These are phyloP conservation scores for Drechslerella dactyloides DNA, from an alignment of 2,329 filamentous ascomycete genomes.

Conservation along the genomic window DNA sequence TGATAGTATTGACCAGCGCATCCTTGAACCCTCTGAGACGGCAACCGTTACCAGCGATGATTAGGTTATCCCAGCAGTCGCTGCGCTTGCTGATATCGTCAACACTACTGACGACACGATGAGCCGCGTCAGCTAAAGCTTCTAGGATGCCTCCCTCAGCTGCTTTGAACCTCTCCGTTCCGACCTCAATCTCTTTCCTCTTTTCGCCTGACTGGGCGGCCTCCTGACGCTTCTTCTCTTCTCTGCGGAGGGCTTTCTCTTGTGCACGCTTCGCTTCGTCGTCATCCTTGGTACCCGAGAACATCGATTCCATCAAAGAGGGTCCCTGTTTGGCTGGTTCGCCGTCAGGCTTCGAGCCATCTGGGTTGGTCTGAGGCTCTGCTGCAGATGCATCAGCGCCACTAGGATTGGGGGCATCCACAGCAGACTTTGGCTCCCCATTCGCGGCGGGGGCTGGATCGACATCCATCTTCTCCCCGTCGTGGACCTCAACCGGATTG, in stretches of 20 bases:
- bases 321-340: constrained; percentile 24
- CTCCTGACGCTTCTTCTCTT: constrained; percentile 60
- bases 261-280: constrained; percentile 52
- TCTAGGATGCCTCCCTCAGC: constrained; percentile 76
- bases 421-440: constrained; percentile 52
- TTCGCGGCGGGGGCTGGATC: constrained; percentile 19
- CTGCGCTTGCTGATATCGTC: constrained; percentile 84
- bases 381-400: constrained; percentile 47
- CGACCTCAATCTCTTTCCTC: constrained; percentile 75
- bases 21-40: constrained; percentile 80
- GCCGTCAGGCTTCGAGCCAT: constrained; percentile 52
- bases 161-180: constrained; percentile 75
- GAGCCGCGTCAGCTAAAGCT: constrained; percentile 80
- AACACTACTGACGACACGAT: constrained; percentile 80
- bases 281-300: constrained; percentile 44
- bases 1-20: constrained; percentile 79
- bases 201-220: constrained; percentile 59
- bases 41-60: constrained; percentile 88
- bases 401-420: constrained; percentile 55
- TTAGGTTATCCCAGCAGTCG: constrained; percentile 86
- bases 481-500: constrained; percentile 58
- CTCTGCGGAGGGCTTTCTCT: constrained; percentile 57
- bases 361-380: constrained; percentile 53
- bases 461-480: constrained; percentile 55
- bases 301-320: constrained; percentile 42